Evolutionary conservation across 2,329 filamentous ascomycete species (phyloP).

Genomic region (Cercospora canescens): DNA sequence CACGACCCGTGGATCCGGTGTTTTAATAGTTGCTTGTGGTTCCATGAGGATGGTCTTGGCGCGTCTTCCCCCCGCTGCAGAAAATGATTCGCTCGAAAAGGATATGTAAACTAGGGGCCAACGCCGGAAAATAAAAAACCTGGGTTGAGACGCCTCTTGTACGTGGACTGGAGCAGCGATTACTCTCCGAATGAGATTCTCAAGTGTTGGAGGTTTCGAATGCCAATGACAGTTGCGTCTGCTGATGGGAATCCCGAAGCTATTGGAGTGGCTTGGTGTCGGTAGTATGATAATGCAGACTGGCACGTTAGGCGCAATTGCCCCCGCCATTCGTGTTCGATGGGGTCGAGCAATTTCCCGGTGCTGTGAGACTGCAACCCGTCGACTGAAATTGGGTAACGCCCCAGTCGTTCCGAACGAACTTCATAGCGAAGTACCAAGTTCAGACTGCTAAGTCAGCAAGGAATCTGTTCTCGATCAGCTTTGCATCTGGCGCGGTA

Average conservation of each 20-base stretch:
- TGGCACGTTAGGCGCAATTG: background rate
- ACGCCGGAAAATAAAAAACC: background rate
- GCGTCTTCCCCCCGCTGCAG: background rate
- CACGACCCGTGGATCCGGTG: background rate
- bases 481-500: background rate
- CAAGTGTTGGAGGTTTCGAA: background rate
- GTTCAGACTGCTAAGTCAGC: background rate
- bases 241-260: background rate
- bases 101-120: background rate
- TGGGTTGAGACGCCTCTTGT: background rate
- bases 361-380: background rate
- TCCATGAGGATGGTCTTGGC: background rate
- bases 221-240: background rate
- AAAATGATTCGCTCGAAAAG: background rate
- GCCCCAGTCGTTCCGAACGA: too few species aligned
- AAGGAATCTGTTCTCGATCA: background rate
- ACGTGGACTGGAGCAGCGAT: background rate
- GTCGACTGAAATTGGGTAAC: too few species aligned
- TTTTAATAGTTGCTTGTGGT: background rate
- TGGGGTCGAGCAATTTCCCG: background rate
- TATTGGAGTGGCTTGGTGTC: background rate
- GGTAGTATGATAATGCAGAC: background rate
- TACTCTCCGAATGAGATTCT: background rate
- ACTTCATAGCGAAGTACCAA: too few species aligned
- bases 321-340: background rate